Evolutionary conservation across 768 basidiomycete species (phyloP), one percentile per base, ranked within the genome.

Genomic region (Crassisporium funariophilum): DNA sequence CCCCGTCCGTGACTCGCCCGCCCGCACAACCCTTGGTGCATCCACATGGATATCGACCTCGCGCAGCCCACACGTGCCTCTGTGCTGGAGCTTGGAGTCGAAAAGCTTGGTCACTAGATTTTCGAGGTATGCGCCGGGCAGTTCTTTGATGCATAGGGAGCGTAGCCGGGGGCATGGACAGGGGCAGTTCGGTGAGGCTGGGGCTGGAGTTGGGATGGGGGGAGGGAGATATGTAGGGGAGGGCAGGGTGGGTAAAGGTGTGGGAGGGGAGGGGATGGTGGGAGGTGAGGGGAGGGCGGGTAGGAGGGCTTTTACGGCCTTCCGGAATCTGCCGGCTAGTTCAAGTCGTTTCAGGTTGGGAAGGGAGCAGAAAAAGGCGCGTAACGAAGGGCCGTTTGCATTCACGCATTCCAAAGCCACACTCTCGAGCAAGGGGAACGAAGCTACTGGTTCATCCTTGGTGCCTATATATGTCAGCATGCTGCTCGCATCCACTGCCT

Each of bases 401-500:
- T 71, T 67, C 17, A 79, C 70, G 22, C 60, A 52, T 34, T 59
- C 64, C 13, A 77, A 61, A 15, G 65, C 59, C 4, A 77, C 61
- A 17, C 54, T 49, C 29, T 65, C 62, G 16, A 77, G 63, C n/a
- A 29, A 33, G 3, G 8, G 20, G 13, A 17, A 44, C 12, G n/a
- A 20, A 13, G 25, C 13, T n/a, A 2, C 21, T 37, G 11, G 16
- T 19, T 22, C 15, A 15, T 58, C 56, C 36, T 69, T 65, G n/a
- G 70, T 68, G 2, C 63, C 71, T 25, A 69, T 52, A 58, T 69
- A 72, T 37, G 60, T 56, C 15, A 74, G 58, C 17, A 81, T 56
- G 40, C 59, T 61, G 19, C 65, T 61, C 1, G 67, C 72, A 47
- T 80, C 72, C 37, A 73, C 58, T 7, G 68, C 69, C n/a, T 66